phyloP scores from a whole-genome alignment of 2,329 filamentous ascomycete species.

The Orbilia oligospora region DNA sequence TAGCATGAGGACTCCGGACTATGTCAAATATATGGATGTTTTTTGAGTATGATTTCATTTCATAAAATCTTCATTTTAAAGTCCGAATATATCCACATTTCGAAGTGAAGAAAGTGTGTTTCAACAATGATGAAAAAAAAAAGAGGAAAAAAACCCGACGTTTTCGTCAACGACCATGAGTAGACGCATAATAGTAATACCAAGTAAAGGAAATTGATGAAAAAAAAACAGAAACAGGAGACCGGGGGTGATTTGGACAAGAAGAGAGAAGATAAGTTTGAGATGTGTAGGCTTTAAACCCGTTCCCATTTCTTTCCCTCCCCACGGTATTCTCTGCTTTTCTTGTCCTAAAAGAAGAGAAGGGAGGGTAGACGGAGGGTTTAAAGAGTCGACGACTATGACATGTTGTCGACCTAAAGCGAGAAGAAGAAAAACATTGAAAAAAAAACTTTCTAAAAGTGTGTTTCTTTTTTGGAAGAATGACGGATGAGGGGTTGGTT shows the following conservation, averaged over 20 bases:
- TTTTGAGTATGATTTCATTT: no score
- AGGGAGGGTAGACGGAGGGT: not conserved
- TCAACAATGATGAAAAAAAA: not conserved
- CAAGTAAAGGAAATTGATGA: not conserved
- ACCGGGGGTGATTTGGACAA: not conserved
- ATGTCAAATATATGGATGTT: no score
- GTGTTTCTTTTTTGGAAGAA: not conserved
- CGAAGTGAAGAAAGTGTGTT: conserved; percentile 25
- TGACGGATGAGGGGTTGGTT: not conserved
- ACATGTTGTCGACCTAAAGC: conserved; percentile 42
- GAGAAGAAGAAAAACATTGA: no score
- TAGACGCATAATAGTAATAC: conserved; percentile 38
- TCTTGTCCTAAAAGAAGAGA: not conserved
- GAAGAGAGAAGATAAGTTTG: conserved; percentile 15
- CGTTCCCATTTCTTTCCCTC: not conserved
- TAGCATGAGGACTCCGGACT: no score
- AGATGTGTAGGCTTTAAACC: not conserved
- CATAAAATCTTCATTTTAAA: conserved; percentile 32
- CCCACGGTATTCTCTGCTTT: conserved; percentile 4
- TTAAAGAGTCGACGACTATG: conserved; percentile 28
- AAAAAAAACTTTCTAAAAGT: no score
- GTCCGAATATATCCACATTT: conserved; percentile 51
- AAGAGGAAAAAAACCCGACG: not conserved
- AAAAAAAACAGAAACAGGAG: not conserved
- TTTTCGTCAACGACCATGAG: conserved; percentile 35